A percentile compares a stretch with the other conserved stretches of the same genome.
These are phyloP conservation scores for Sporothrix luriei DNA, from an alignment of 2,329 filamentous ascomycete genomes.

Conservation along the genomic window DNA sequence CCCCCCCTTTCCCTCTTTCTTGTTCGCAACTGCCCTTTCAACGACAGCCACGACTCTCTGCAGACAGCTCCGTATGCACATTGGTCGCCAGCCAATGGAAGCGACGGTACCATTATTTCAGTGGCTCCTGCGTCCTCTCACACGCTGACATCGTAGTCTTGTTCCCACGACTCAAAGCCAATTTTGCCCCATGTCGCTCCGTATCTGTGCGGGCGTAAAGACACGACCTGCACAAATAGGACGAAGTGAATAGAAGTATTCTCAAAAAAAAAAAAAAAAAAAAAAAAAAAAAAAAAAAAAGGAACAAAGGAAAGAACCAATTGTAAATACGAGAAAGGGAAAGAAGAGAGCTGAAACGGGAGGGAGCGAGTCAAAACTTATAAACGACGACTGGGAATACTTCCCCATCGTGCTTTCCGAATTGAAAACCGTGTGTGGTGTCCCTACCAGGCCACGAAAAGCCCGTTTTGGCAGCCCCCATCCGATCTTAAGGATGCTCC, in stretches of 20 bases:
- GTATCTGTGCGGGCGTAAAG: conserved; percentile 1
- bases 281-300: neutral
- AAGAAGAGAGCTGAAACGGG: neutral
- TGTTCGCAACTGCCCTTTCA: conserved; percentile 45
- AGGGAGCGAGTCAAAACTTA: neutral
- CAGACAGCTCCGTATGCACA: conserved; percentile 44
- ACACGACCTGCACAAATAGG: neutral
- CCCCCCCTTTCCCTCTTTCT: conserved; percentile 26
- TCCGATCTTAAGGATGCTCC: neutral
- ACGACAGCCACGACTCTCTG: conserved; percentile 52
- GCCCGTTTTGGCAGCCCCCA: neutral
- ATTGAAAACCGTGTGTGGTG: conserved; percentile 15
- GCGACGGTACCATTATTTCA: conserved; percentile 6
- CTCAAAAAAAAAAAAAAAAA: neutral
- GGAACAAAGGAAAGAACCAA: neutral
- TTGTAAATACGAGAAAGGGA: neutral
- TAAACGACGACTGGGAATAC: neutral
- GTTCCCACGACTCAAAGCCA: conserved; percentile 14
- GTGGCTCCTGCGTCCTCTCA: conserved; percentile 28
- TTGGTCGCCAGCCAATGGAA: conserved; percentile 34
- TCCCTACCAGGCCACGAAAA: neutral
- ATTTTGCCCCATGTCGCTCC: conserved; percentile 20
- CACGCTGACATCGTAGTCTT: conserved; percentile 9
- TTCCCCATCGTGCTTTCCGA: conserved; percentile 25
- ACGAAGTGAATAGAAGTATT: neutral